phyloP scores from a whole-genome alignment of 331 rosid genomes.

The Rosa hybrid region DNA sequence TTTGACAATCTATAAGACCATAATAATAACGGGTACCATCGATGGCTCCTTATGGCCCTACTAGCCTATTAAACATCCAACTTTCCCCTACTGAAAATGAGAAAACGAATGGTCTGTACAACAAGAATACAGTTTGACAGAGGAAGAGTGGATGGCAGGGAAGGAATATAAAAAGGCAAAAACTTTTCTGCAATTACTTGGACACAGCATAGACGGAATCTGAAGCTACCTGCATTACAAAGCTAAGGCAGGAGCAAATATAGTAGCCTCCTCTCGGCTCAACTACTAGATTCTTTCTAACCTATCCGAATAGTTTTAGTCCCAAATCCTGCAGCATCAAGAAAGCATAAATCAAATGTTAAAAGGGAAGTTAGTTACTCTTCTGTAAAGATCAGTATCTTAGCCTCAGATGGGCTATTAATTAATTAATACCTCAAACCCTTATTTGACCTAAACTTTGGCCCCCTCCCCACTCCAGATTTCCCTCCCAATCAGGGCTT shows the following conservation, averaged over 20 bases:
- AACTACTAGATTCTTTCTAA: constrained; percentile 22
- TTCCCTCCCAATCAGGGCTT: constrained; percentile 38
- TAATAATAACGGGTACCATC: constrained; percentile 39
- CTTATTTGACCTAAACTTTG: constrained; percentile 26
- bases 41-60: constrained; percentile 27
- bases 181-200: constrained; percentile 22
- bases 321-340: constrained; percentile 28
- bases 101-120: constrained; percentile 37
- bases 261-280: neutral
- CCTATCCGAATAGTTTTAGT: constrained; percentile 15
- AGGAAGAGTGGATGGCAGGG: constrained; percentile 31
- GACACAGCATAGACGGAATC: constrained; percentile 19
- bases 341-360: constrained; percentile 14
- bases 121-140: constrained; percentile 26
- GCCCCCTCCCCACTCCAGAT: constrained; percentile 40
- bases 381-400: neutral
- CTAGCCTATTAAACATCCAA: constrained; percentile 33
- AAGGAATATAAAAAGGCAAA: constrained; percentile 24
- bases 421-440: constrained; percentile 41
- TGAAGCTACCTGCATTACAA: constrained; percentile 33
- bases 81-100: constrained; percentile 38
- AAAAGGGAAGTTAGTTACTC: constrained; percentile 1
- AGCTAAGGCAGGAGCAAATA: constrained; percentile 19
- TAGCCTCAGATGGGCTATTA: neutral
- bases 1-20: constrained; percentile 49